phyloP scores from a whole-genome alignment of 306 rosid genomes.

The Herpetospermum pedunculosum region DNA sequence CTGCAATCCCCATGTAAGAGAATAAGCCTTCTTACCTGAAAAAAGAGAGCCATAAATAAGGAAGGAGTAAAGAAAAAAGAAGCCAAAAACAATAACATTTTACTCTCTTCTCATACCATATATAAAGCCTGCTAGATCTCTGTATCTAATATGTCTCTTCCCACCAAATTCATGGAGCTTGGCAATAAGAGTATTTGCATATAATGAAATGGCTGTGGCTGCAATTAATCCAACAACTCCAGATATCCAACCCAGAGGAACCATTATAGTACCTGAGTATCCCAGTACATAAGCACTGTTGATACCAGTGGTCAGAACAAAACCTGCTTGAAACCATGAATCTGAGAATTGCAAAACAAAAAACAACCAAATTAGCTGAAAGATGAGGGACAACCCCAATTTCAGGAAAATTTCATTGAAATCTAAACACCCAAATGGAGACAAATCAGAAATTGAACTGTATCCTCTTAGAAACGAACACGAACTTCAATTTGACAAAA shows the following conservation, averaged over 20 bases:
- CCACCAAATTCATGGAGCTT: conserved; percentile 90
- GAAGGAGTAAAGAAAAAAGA: not conserved
- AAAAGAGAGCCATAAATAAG: not conserved
- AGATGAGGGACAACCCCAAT: not conserved
- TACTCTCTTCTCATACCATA: conserved; percentile 40
- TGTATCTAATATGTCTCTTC: conserved; percentile 80
- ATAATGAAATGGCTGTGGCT: conserved; percentile 66
- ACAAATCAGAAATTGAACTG: not conserved
- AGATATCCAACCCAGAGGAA: conserved; percentile 71
- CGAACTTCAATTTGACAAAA: not conserved
- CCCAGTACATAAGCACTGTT: conserved; percentile 90
- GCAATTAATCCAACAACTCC: conserved; percentile 60
- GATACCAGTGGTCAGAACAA: conserved; percentile 80
- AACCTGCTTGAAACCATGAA: conserved; percentile 88
- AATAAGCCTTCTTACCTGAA: conserved; percentile 72
- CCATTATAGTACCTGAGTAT: conserved; percentile 81
- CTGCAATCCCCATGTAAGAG: conserved; percentile 79
- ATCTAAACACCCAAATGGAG: not conserved
- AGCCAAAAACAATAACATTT: not conserved
- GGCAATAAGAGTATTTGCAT: conserved; percentile 76
- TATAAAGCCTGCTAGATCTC: conserved; percentile 79
- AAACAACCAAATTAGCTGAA: not conserved
- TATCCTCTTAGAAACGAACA: not conserved
- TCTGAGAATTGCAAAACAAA: conserved; percentile 21
- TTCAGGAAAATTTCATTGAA: not conserved